A percentile compares a stretch with the other conserved stretches of the same genome.
Evolutionary conservation across 768 basidiomycete genomes (phyloP).

Genomic region (Myochromella boudieri): DNA sequence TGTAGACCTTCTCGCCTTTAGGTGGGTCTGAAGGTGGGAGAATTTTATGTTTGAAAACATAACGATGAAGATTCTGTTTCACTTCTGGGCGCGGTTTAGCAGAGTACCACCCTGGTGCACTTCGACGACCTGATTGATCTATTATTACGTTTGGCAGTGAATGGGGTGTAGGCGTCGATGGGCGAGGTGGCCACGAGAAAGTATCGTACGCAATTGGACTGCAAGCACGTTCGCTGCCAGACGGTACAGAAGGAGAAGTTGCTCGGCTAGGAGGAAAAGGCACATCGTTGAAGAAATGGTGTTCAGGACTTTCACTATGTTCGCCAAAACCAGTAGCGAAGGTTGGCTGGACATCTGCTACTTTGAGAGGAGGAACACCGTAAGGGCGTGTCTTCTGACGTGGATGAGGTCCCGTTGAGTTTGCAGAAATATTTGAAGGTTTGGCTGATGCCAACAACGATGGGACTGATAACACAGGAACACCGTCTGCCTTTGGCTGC

Average conservation of each 20-base stretch:
- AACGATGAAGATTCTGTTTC: neutral
- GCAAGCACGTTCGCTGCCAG: neutral
- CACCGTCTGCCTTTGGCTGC: no score
- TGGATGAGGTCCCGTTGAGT: neutral
- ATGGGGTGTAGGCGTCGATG: conserved; percentile 3
- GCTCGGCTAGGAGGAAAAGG: neutral
- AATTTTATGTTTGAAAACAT: no score
- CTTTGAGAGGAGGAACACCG: neutral
- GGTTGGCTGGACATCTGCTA: neutral
- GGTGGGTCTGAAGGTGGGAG: neutral
- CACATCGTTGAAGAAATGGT: neutral
- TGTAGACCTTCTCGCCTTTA: neutral
- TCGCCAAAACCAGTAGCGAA: neutral
- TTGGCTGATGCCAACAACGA: no score
- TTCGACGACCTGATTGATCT: conserved; percentile 1
- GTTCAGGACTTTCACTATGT: neutral
- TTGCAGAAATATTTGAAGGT: neutral
- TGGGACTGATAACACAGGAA: no score
- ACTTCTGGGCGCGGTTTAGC: neutral
- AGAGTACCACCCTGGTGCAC: conserved; percentile 3
- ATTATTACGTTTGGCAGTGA: neutral
- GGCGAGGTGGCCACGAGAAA: neutral
- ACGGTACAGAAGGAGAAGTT: neutral
- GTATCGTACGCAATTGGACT: neutral
- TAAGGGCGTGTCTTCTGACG: neutral